Percentiles rank a stretch among this genome's conserved stretches.
phyloP scores from a whole-genome alignment of 805 yeast genomes.

The Kazachstania taianensis region DNA sequence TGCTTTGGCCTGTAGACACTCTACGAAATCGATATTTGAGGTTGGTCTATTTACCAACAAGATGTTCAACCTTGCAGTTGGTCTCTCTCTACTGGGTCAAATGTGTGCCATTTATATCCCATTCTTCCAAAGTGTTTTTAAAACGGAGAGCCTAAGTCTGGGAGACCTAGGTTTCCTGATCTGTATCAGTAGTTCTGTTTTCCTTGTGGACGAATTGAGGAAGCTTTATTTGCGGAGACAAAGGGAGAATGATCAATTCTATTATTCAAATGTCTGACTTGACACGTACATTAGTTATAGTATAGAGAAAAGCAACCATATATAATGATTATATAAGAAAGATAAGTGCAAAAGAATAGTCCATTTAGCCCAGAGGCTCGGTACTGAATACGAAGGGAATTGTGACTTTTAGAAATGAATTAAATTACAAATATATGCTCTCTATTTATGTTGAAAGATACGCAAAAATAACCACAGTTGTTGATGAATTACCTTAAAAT shows the following conservation, averaged over 20 bases:
- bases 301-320: no score
- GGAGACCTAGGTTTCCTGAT: constrained; percentile 59
- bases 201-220: constrained; percentile 74
- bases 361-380: no score
- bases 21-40: constrained; percentile 71
- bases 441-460: no score
- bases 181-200: constrained; percentile 64
- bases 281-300: neutral
- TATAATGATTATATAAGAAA: no score
- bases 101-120: constrained; percentile 89
- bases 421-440: no score
- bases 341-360: no score
- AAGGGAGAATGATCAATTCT: constrained; percentile 9
- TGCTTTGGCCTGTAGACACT: constrained; percentile 87
- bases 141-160: constrained; percentile 79
- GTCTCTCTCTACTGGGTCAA: constrained; percentile 82
- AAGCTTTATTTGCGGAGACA: constrained; percentile 36
- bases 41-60: constrained; percentile 67
- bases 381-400: no score
- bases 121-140: constrained; percentile 84
- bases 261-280: constrained; percentile 8
- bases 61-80: constrained; percentile 91
- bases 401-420: no score
- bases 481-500: constrained; percentile 2
- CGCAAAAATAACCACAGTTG: no score